Evolutionary conservation across 805 yeast genomes (phyloP).

Genomic region (Hanseniaspora opuntiae): DNA sequence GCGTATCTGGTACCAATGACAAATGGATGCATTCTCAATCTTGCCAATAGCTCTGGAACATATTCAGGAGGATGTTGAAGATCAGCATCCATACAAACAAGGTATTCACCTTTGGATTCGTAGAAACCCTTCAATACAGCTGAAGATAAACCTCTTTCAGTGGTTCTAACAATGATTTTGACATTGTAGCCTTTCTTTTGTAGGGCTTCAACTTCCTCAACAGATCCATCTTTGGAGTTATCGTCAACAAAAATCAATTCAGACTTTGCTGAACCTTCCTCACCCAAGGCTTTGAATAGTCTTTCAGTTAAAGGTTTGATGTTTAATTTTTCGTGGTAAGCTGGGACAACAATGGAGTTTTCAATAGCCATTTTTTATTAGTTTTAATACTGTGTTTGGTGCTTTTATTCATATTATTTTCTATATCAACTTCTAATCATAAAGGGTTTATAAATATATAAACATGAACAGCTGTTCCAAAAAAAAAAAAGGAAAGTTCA

Average conservation of each 20-base stretch:
- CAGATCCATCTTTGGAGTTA: slow-evolving; percentile 39
- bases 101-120: slow-evolving; percentile 35
- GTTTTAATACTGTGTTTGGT: neutral
- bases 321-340: slow-evolving; percentile 37
- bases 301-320: slow-evolving; percentile 38
- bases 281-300: slow-evolving; percentile 36
- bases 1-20: slow-evolving; percentile 41
- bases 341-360: slow-evolving; percentile 36
- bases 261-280: slow-evolving; percentile 29
- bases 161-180: slow-evolving; percentile 36
- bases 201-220: slow-evolving; percentile 36
- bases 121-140: slow-evolving; percentile 38
- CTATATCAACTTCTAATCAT: too few species aligned
- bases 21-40: slow-evolving; percentile 31
- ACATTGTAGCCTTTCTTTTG: slow-evolving; percentile 36
- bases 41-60: slow-evolving; percentile 33
- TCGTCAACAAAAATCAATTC: slow-evolving; percentile 41
- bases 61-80: slow-evolving; percentile 42
- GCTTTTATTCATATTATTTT: neutral
- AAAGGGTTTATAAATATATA: neutral
- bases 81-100: slow-evolving; percentile 43
- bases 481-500: neutral
- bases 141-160: slow-evolving; percentile 37
- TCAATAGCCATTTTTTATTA: slow-evolving; percentile 20
- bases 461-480: neutral